Evolutionary conservation across 1,284 basidiomycete species (phyloP).

Genomic region (Chiua sp.): DNA sequence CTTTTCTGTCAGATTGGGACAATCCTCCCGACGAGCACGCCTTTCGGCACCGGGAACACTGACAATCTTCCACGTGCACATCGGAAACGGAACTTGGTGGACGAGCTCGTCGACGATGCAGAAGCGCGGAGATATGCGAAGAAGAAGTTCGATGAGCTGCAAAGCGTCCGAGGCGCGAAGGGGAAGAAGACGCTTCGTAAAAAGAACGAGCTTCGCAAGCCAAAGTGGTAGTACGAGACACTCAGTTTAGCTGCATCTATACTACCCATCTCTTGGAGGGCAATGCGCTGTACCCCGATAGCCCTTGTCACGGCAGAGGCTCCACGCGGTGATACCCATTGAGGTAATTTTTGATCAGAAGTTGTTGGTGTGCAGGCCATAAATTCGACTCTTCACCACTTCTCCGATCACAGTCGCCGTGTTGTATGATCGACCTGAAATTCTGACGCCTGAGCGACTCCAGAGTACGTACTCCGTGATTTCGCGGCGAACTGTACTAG

Average conservation of each 20-base stretch:
- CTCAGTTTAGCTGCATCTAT: constrained; percentile 10
- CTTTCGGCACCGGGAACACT: constrained; percentile 75
- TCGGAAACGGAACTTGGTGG: constrained; percentile 84
- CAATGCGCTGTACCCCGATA: neutral
- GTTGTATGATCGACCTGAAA: constrained; percentile 1
- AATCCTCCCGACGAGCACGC: constrained; percentile 77
- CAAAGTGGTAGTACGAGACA: constrained; percentile 64
- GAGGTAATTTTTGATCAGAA: constrained; percentile 11
- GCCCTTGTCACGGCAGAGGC: neutral
- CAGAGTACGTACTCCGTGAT: neutral
- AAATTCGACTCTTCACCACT: constrained; percentile 12
- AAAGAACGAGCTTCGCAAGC: constrained; percentile 65
- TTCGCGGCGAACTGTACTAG: neutral
- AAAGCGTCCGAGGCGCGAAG: no score
- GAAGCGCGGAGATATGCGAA: constrained; percentile 90
- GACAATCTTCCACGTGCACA: constrained; percentile 73
- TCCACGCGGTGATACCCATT: neutral
- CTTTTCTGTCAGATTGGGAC: constrained; percentile 76
- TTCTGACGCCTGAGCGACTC: neutral
- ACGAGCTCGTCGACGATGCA: constrained; percentile 89
- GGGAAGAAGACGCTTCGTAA: no score
- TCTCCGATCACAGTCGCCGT: constrained; percentile 19
- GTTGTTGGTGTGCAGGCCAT: constrained; percentile 4
- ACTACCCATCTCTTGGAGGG: constrained; percentile 4
- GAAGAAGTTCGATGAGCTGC: constrained; percentile 90